Evolutionary conservation across 768 basidiomycete species (phyloP).

Genomic region (Rossbeevera mucosa): DNA sequence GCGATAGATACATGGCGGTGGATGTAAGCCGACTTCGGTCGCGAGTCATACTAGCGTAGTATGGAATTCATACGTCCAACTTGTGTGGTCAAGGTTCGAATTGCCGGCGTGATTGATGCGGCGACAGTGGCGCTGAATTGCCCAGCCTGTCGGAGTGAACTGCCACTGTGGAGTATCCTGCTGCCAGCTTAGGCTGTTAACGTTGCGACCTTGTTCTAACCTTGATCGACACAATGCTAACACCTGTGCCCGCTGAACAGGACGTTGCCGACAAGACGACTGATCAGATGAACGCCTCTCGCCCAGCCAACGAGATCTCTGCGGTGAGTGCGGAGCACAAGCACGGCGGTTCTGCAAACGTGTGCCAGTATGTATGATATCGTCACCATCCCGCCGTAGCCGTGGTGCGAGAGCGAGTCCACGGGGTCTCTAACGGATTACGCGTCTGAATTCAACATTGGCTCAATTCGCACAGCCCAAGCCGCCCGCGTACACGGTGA

Average conservation of each 20-base stretch:
- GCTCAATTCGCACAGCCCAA: slow-evolving; percentile 18
- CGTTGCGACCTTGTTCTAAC: slow-evolving; percentile 26
- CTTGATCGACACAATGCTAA: not conserved
- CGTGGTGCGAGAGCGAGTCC: not conserved
- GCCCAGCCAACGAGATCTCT: not conserved
- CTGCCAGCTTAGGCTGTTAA: slow-evolving; percentile 21
- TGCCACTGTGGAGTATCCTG: slow-evolving; percentile 15
- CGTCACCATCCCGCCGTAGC: not conserved
- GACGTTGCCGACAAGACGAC: not conserved
- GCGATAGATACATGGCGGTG: slow-evolving; percentile 1
- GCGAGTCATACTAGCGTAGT: not conserved
- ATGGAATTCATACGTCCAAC: not conserved
- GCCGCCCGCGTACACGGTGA: slow-evolving; percentile 22
- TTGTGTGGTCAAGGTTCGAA: not conserved
- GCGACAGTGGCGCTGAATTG: slow-evolving; percentile 17
- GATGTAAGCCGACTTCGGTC: not conserved
- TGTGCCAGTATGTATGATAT: not conserved
- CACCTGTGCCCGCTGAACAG: slow-evolving; percentile 20
- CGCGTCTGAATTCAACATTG: not conserved
- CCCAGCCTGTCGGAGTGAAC: slow-evolving; percentile 21
- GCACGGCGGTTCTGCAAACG: not conserved
- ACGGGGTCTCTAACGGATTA: slow-evolving; percentile 2
- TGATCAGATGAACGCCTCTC: slow-evolving; percentile 1
- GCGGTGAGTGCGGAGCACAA: not conserved
- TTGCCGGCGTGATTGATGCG: slow-evolving; percentile 20